phyloP scores from a whole-genome alignment of 2,329 filamentous ascomycete genomes.

The Diaporthe nobilis region DNA sequence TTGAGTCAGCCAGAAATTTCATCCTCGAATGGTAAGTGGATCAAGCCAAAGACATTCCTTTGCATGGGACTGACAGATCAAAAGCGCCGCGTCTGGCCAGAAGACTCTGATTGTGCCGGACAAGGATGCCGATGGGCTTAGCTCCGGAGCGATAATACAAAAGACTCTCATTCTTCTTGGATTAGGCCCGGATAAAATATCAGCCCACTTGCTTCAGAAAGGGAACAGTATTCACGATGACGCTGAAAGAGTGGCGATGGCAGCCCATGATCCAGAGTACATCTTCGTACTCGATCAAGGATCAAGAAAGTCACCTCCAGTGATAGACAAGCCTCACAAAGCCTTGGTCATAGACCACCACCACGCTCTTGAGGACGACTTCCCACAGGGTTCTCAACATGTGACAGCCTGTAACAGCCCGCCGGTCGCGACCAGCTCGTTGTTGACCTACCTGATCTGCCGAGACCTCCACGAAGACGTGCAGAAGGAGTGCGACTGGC shows the following conservation, averaged over 20 bases:
- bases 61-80: not conserved
- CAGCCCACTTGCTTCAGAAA: conserved; percentile 72
- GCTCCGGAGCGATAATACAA: conserved; percentile 73
- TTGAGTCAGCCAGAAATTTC: conserved; percentile 68
- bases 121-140: conserved; percentile 78
- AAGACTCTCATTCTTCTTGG: conserved; percentile 72
- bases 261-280: conserved; percentile 64
- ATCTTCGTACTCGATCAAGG: conserved; percentile 78
- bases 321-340: conserved; percentile 64
- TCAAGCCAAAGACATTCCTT: conserved; percentile 32
- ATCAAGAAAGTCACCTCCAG: conserved; percentile 66
- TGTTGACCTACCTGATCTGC: conserved; percentile 77
- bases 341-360: conserved; percentile 78
- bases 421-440: conserved; percentile 74
- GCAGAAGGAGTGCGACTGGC: conserved; percentile 66
- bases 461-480: conserved; percentile 67
- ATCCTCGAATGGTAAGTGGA: conserved; percentile 69
- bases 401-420: conserved; percentile 75
- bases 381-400: conserved; percentile 67
- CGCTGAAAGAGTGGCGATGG: conserved; percentile 65
- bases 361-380: conserved; percentile 66
- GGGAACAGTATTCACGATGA: conserved; percentile 71
- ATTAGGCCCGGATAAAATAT: conserved; percentile 65
- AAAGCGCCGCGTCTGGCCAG: conserved; percentile 64
- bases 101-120: conserved; percentile 75